Conservation (phyloP, 164 flowering plant species). For the Piper betle region DNA sequence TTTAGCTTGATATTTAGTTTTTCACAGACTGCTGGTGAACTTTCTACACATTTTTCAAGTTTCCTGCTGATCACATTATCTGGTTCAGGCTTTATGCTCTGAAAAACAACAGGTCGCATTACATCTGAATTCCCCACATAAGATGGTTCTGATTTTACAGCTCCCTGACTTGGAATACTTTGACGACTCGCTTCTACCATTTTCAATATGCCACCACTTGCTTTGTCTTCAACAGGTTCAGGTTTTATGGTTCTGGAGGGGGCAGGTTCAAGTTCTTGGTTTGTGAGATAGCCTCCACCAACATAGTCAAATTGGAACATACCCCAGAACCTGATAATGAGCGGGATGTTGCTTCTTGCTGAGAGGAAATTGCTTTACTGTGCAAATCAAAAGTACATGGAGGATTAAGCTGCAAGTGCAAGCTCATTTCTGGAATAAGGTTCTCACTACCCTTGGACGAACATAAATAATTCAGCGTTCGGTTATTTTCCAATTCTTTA, state of each 20-base stretch:
- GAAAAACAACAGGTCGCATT: constrained; percentile 8
- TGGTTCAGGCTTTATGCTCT: constrained; percentile 29
- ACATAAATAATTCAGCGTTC: background rate
- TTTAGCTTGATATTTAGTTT: background rate
- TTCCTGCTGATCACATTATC: constrained; percentile 5
- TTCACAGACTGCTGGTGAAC: too few species aligned
- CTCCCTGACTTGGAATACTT: constrained; percentile 5
- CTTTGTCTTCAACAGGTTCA: constrained; percentile 33
- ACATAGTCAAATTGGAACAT: constrained; percentile 4
- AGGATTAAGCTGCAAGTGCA: constrained; percentile 24
- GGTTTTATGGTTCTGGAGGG: constrained; percentile 24
- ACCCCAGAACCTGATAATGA: constrained; percentile 2
- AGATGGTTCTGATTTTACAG: constrained; percentile 20
- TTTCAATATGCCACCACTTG: constrained; percentile 4
- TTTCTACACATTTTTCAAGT: constrained; percentile 1
- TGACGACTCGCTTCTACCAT: constrained; percentile 1
- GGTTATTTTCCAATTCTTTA: background rate
- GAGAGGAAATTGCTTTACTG: constrained; percentile 3
- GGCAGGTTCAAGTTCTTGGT: constrained; percentile 3
- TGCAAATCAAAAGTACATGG: constrained; percentile 6
- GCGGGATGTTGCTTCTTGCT: constrained; percentile 8
- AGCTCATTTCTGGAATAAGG: constrained; percentile 12
- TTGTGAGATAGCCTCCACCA: constrained; percentile 1
- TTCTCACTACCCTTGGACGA: constrained; percentile 1
- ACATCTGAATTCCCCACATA: background rate